These are phyloP conservation scores for Wallacemonas collosoma DNA, from an alignment of 208 protist genomes.

Conservation along the genomic window DNA sequence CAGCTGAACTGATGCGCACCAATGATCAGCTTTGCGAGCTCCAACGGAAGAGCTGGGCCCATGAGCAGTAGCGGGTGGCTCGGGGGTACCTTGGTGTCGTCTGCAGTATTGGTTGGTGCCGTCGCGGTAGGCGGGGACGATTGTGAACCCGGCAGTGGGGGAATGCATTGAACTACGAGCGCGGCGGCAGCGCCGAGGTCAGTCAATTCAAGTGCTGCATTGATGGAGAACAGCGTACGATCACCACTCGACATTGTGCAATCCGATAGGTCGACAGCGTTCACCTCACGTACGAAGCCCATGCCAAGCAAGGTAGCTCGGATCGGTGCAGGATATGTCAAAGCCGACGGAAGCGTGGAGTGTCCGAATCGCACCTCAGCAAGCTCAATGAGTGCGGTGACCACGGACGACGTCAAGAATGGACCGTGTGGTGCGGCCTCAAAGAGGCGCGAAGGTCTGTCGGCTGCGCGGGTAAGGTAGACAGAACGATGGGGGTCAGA, in stretches of 20 bases:
- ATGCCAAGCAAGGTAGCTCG: slow-evolving; percentile 1
- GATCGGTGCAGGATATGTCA: background rate
- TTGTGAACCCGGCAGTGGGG: slow-evolving; percentile 16
- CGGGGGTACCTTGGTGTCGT: background rate
- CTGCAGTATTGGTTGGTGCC: too few relatives aligned
- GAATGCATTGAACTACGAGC: slow-evolving; percentile 40
- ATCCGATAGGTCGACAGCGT: background rate
- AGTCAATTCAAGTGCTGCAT: slow-evolving; percentile 18
- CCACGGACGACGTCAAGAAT: background rate
- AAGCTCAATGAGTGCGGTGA: background rate
- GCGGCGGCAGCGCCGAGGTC: slow-evolving; percentile 25
- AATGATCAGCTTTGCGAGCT: slow-evolving; percentile 77
- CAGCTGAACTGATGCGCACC: slow-evolving; percentile 55
- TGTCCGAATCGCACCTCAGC: background rate
- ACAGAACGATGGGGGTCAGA: too few relatives aligned
- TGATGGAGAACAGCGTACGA: background rate
- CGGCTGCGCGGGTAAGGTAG: too few relatives aligned
- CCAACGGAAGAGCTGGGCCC: slow-evolving; percentile 50
- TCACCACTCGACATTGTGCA: background rate
- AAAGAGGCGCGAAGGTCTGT: too few relatives aligned
- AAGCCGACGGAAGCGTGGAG: background rate
- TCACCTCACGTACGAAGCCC: slow-evolving; percentile 5
- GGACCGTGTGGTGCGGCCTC: background rate
- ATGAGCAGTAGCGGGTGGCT: background rate
- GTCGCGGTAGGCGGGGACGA: background rate